A percentile compares a stretch with the other conserved stretches of the same genome.
phyloP scores from a whole-genome alignment of 208 protist genomes.

The Acanthamoeba pearcei region DNA sequence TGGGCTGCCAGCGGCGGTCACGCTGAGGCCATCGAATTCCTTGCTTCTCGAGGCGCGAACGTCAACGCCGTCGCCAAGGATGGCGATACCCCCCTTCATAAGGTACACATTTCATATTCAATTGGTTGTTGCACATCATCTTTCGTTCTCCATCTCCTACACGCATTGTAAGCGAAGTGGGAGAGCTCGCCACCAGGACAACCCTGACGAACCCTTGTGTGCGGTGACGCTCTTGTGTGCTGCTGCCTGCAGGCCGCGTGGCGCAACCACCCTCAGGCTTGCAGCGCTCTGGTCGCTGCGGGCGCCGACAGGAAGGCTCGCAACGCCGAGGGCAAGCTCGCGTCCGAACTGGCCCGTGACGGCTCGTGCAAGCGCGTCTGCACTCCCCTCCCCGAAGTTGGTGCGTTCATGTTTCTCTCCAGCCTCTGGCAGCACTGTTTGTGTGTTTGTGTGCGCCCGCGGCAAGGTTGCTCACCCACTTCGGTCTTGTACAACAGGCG shows the following conservation, averaged over 20 bases:
- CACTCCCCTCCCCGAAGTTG: slow-evolving; percentile 32
- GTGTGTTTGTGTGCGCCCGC: too few species aligned
- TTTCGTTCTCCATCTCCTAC: neutral
- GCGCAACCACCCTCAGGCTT: slow-evolving; percentile 58
- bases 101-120: slow-evolving; percentile 21
- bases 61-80: slow-evolving; percentile 51
- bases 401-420: neutral
- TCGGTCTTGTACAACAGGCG: neutral
- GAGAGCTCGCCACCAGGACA: neutral
- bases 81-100: slow-evolving; percentile 66
- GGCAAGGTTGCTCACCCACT: neutral
- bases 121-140: neutral
- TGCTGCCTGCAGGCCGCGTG: slow-evolving; percentile 35
- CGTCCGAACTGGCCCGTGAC: slow-evolving; percentile 3
- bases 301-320: slow-evolving; percentile 24
- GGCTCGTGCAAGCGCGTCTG: slow-evolving; percentile 29
- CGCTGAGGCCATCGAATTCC: slow-evolving; percentile 44
- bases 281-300: slow-evolving; percentile 10
- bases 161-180: neutral
- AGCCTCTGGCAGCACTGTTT: neutral
- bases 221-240: neutral
- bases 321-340: slow-evolving; percentile 27
- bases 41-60: neutral
- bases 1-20: slow-evolving; percentile 69
- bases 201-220: neutral